Base-by-base conservation (phyloP, 768 basidiomycete genomes). In the Trametopsis cervina region DNA sequence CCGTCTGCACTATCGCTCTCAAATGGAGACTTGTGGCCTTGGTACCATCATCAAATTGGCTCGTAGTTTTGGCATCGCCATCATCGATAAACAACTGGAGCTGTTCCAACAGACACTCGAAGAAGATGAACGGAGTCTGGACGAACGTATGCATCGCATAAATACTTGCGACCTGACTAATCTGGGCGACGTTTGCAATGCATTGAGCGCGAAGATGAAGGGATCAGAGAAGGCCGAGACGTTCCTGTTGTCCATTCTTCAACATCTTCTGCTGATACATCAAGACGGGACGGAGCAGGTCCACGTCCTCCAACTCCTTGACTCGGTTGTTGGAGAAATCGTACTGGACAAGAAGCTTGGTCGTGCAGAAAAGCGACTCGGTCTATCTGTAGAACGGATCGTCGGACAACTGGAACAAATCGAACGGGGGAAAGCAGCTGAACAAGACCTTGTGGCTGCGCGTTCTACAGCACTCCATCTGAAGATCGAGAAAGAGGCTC, bases 1-100 rank as follows among this genome's bases (percentile, higher is more conserved):
- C 42, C 83, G 93, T 48, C 68, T 95, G 40, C 89, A 95, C 54
- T 79, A 93, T 57, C 87, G 94, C 29, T 72, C 83, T 9, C 83
- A 90, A 60, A 92, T 98, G 86, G 91, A 96, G 60, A 70, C 85
- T 3, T 86, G 86, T 13, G 93, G 94, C 22, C 72, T 97, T 18
- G 72, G 75, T 33, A 75, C 77, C 22, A 84, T 97, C 48, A 65
- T 94, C 27, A 69, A 73, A 24, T 75, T 89, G 40, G 84, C 86
- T 56, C 73, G 74, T 51, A 68, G 69, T 20, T 85, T 91, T 57
- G 75, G 74, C 36, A 78, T 86, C 39, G 61, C 75, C 2, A 65
- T 66, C 4, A 78, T 92, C 53, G 80, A 88, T 57, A 77, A 69
- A 47, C 80, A 88, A 53, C 70, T 96, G 42, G 66, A 72, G 23